These are phyloP conservation scores for Syzygium malaccense DNA, from an alignment of 441 rosid species.

Conservation along the genomic window DNA sequence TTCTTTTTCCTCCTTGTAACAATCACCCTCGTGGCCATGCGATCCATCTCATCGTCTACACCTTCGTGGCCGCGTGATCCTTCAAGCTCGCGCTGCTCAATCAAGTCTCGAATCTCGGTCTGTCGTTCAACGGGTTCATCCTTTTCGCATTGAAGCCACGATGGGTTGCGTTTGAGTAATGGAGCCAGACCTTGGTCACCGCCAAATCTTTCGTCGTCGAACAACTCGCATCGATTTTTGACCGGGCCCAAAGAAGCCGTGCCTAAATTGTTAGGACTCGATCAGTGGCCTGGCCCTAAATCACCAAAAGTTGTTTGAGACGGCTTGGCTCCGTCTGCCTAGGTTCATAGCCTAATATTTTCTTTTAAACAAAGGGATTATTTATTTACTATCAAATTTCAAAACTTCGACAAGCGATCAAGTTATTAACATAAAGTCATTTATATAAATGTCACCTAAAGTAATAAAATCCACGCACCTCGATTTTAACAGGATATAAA, in stretches of 20 bases:
- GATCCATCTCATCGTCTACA: no score
- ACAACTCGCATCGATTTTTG: neutral
- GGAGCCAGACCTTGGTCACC: neutral
- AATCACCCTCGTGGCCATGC: neutral
- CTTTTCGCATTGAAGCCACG: neutral
- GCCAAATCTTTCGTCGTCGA: neutral
- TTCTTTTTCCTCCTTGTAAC: neutral
- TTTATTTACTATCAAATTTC: neutral
- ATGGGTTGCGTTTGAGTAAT: neutral
- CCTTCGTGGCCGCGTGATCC: neutral
- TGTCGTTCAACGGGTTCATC: neutral
- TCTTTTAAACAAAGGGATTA: no score
- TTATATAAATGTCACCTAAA: neutral
- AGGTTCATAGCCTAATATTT: neutral
- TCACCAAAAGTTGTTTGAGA: neutral
- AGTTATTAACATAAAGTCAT: neutral
- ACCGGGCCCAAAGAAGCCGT: neutral
- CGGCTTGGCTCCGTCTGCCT: neutral
- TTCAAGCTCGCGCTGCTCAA: neutral
- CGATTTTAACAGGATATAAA: neutral
- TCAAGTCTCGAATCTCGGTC: neutral
- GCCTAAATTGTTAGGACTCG: no score
- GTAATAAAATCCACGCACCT: neutral
- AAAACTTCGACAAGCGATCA: neutral
- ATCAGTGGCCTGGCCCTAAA: neutral